Evolutionary conservation across 2,329 filamentous ascomycete species (phyloP).

Genomic region (Colletotrichum sp.): DNA sequence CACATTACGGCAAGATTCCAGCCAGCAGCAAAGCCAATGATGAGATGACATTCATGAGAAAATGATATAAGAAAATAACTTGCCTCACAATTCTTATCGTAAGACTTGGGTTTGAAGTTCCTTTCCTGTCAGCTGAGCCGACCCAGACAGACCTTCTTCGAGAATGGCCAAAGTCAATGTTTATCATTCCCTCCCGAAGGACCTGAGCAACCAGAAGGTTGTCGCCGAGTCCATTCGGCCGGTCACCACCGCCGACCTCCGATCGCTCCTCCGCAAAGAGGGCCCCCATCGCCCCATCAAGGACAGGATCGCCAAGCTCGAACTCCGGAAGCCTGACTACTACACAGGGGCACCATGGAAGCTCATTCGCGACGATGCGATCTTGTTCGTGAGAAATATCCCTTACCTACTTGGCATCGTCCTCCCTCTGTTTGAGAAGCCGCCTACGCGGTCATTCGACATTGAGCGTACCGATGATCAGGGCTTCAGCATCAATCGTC

Average conservation of each 20-base stretch:
- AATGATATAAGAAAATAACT: neutral
- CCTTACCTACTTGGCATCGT: neutral
- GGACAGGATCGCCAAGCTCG: neutral
- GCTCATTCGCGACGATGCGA: slow-evolving; percentile 1
- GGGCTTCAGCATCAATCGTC: neutral
- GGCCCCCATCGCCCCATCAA: neutral
- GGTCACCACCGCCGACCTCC: neutral
- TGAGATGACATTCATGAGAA: neutral
- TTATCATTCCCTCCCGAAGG: slow-evolving; percentile 3
- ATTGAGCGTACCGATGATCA: neutral
- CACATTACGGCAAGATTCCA: neutral
- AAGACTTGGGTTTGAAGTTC: neutral
- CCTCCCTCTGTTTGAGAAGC: neutral
- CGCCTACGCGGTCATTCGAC: neutral
- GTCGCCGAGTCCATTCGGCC: neutral
- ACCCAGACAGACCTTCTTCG: neutral
- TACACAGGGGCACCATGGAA: slow-evolving; percentile 6
- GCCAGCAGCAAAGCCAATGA: neutral
- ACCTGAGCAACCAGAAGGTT: slow-evolving; percentile 1
- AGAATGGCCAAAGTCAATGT: neutral
- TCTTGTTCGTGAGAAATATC: neutral
- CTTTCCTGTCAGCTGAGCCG: neutral
- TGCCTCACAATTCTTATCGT: neutral
- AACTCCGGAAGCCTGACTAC: slow-evolving; percentile 8
- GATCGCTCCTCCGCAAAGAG: neutral